Conservation (phyloP, 768 basidiomycete genomes). For the Russula dissimulans region DNA sequence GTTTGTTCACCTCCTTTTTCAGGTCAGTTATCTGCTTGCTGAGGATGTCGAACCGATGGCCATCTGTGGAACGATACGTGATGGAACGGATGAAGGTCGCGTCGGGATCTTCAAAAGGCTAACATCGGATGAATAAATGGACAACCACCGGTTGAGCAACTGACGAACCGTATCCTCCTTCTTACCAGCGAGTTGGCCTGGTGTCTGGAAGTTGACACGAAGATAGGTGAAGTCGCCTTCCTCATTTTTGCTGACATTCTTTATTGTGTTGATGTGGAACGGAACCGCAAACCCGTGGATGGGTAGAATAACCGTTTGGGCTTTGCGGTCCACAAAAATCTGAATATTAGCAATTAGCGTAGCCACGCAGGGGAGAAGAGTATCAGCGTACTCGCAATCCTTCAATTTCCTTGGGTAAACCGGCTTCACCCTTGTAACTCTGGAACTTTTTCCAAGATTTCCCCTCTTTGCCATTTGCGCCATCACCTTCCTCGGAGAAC, state of each 20-base stretch:
- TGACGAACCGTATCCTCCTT: constrained; percentile 85
- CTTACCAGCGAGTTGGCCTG: constrained; percentile 93
- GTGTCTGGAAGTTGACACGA: constrained; percentile 97
- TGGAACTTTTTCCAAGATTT: constrained; percentile 95
- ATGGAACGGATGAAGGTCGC: constrained; percentile 94
- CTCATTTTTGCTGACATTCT: constrained; percentile 95
- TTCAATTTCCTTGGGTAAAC: constrained; percentile 77
- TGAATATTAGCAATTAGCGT: constrained; percentile 26
- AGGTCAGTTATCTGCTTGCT: constrained; percentile 89
- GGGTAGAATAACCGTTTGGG: constrained; percentile 83
- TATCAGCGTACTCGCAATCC: constrained; percentile 54
- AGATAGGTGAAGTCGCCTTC: constrained; percentile 93
- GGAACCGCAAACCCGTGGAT: constrained; percentile 94
- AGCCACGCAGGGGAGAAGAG: background rate
- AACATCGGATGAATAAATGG: background rate
- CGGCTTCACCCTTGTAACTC: constrained; percentile 93
- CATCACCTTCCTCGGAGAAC: constrained; percentile 76
- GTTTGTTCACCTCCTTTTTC: constrained; percentile 95
- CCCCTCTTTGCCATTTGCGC: constrained; percentile 68
- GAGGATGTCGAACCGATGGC: constrained; percentile 79
- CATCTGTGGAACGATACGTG: constrained; percentile 86
- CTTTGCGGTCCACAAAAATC: constrained; percentile 89
- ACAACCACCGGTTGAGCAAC: background rate
- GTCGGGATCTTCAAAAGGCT: constrained; percentile 96
- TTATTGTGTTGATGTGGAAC: constrained; percentile 97